Evolutionary conservation across 1,284 basidiomycete species (phyloP), one percentile per base, ranked within the genome.

Genomic region (Baeospora myosura): DNA sequence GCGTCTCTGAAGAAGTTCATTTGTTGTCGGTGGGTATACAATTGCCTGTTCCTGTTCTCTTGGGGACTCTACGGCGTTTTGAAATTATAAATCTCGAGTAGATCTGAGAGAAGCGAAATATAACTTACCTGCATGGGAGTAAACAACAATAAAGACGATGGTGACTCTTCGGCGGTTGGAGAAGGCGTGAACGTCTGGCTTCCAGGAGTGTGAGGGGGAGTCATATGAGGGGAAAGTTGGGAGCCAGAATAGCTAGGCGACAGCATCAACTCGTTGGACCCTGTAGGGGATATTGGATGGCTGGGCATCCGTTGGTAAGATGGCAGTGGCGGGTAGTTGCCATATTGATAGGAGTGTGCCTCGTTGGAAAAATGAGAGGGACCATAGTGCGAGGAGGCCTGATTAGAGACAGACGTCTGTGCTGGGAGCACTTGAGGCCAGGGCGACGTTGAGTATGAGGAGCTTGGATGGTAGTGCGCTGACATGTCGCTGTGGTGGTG

Each of bases 1-100:
- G 64, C 69, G 5, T 66, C 61, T 35, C 60, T 63, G 52, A 72
- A 74, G 38, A 68, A 56, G 32, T 57, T 52, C 2, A 63, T 49
- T 49, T 72, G 70, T 25, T 73, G 62, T 16, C 61, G 57, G 53
- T 69, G 64, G 6, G 59, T 60, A 45, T 61, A 63, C 24, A 52
- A 48, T 42, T 45, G 30, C 30, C 37, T 43, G 10, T 16, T 12
- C 4, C 21, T 34, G 4, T 12, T 20, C 10, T 34, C 33, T 34
- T 34, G 14, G 4, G 24, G n/a, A 30, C n/a, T 12, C 38, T 40
- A 20, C 10, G 26, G 6, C 8, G 2, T 11, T 11, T 38, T 25
- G 20, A 8, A 34, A 10, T 10, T 34, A 7, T 4, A 20, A 23
- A 23, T 25, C 20, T 11, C 3, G 21, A 25, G 4, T 7, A 29